Base-by-base conservation (phyloP, 768 basidiomycete genomes). In the Leccinum rimulosum region DNA sequence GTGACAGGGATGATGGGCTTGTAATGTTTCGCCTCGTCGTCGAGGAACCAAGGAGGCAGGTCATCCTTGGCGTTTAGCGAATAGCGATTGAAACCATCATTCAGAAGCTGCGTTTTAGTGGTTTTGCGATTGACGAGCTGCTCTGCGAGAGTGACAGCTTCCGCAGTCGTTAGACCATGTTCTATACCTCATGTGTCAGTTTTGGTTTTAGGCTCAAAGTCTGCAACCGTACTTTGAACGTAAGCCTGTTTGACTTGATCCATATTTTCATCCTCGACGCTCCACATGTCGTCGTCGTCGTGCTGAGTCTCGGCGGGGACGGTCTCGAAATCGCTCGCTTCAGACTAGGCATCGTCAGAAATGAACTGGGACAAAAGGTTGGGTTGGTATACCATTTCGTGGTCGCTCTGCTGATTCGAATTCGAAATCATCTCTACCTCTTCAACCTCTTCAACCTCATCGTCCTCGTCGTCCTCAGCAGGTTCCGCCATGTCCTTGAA, bases 1-100 rank as follows among this genome's bases (percentile, higher is more conserved):
- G 95, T 98, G 56, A 98, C 81, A n/a, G 97, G 97, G 50, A 98
- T 80, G 72, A 98, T 98, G 54, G 91, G 76, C 71, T 93, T 95
- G 82, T 96, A 97, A 71, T 89, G 82, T 66, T 94, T 94, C 14
- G 86, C 75, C 75, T 99, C 97, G 64, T 99, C 97, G 64, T 99
- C 97, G 35, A 98, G 79, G 81, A 99, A 98, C 97, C 97, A 99
- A 0, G 86, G 75, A 6, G 97, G 97, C 11, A 98, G 84, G 15
- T 81, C 93, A 52, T 98, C 97, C 74, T 94, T 96, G 57, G 90
- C 83, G 65, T 94, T 91, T 55, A 95, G 82, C 2, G 95, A 92
- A 74, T 95, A 90, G 11, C 93, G 90, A 74, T 89, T 94, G 80
- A 98, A 99, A 12, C 97, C 97, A 50, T 97, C 89, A 66, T 98